phyloP scores from a whole-genome alignment of 805 yeast genomes.

The Barnettozyma salicaria region DNA sequence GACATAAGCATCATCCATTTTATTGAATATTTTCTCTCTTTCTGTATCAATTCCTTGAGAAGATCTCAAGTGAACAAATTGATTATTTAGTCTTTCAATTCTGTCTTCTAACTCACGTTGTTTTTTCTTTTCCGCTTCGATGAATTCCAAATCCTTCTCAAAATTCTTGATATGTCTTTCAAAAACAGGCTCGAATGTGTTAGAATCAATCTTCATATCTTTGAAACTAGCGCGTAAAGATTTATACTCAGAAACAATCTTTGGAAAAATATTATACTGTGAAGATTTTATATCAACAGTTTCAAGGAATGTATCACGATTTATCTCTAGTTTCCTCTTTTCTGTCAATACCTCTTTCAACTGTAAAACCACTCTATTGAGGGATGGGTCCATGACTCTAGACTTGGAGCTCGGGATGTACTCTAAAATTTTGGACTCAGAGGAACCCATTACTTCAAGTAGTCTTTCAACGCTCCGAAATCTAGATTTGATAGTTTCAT shows the following conservation, averaged over 20 bases:
- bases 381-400: slow-evolving; percentile 29
- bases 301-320: slow-evolving; percentile 36
- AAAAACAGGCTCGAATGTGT: slow-evolving; percentile 36
- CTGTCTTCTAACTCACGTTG: slow-evolving; percentile 37
- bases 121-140: slow-evolving; percentile 35
- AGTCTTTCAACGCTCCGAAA: slow-evolving; percentile 43
- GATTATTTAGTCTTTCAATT: slow-evolving; percentile 30
- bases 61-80: slow-evolving; percentile 21
- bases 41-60: slow-evolving; percentile 14
- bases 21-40: slow-evolving; percentile 46
- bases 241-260: slow-evolving; percentile 44
- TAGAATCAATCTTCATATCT: slow-evolving; percentile 23
- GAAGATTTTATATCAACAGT: slow-evolving; percentile 39
- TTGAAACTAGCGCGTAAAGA: slow-evolving; percentile 16
- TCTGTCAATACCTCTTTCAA: slow-evolving; percentile 27
- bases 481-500: slow-evolving; percentile 42
- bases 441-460: slow-evolving; percentile 39
- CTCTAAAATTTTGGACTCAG: slow-evolving; percentile 25
- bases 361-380: slow-evolving; percentile 31
- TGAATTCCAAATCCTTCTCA: slow-evolving; percentile 41
- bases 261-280: slow-evolving; percentile 46
- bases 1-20: slow-evolving; percentile 31
- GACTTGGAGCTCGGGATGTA: slow-evolving; percentile 29
- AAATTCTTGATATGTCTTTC: slow-evolving; percentile 41
- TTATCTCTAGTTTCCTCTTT: slow-evolving; percentile 32